A percentile compares a stretch with the other conserved stretches of the same genome.
phyloP scores from a whole-genome alignment of 73 alveolate genomes.

The Uronychia binucleata region DNA sequence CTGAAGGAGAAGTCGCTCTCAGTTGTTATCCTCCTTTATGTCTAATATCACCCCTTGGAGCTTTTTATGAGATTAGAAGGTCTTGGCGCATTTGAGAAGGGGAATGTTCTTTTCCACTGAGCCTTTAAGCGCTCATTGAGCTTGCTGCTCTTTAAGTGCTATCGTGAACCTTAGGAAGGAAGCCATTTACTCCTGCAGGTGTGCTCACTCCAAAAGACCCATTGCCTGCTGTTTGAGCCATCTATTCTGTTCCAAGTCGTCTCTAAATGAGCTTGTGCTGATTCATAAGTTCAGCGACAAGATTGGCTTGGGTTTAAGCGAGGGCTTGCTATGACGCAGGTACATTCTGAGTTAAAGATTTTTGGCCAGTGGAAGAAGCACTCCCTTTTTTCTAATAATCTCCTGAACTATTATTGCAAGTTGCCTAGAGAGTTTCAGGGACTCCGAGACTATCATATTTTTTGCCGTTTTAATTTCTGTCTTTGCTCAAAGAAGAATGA shows the following conservation, averaged over 20 bases:
- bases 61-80: no score
- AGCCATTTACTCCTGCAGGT: neutral
- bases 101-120: neutral
- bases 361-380: no score
- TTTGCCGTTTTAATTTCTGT: no score
- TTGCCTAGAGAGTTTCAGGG: neutral
- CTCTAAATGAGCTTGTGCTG: neutral
- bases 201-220: neutral
- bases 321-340: neutral
- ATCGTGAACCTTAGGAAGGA: neutral
- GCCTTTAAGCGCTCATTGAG: no score
- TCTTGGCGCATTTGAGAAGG: neutral
- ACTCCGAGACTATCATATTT: neutral
- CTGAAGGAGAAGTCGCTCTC: neutral
- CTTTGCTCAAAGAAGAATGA: no score
- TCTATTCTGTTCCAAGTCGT: neutral
- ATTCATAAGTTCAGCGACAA: neutral
- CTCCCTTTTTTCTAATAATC: no score
- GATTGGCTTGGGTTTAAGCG: neutral
- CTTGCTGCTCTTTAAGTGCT: neutral
- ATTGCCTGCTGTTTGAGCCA: no score
- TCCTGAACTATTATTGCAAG: neutral
- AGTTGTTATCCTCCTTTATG: neutral
- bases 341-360: neutral
- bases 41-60: neutral